Base-by-base conservation (phyloP, 192 early-diverging fungal genomes). In the Gamsiella multidivaricata region DNA sequence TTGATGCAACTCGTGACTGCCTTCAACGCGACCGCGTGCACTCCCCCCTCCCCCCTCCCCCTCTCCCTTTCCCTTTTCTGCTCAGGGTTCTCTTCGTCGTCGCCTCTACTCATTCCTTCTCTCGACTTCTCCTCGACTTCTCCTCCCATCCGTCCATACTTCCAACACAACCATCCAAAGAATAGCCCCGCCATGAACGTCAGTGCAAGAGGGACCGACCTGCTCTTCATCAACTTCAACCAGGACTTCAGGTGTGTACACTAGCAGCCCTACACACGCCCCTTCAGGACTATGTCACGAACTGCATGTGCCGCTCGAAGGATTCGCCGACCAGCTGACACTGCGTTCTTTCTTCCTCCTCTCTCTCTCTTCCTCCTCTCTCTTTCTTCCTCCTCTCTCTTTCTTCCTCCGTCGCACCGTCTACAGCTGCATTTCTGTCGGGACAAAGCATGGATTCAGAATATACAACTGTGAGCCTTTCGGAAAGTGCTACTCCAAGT, bases 381-480 rank as follows among this genome's bases (percentile, higher is more conserved):
- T 18, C 42, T 36, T 23, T 22, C 32, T n/a, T 20, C 10, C 20
- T 8, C 50, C 41, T 58, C 6, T 46, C 25, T 59, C 1, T 50
- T 33, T 1, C 31, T 52, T 17, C 18, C 60, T 22, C 6, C 39
- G 9, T 50, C 14, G 46, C 23, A 33, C 25, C 18, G 15, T 45
- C 33, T 56, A 25, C 56, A 92, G 91, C 66, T 98, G 97, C 82
- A 86, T 98, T 25, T 95, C 96, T 58, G 94, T 96, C 11, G 94
- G 95, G 3, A 90, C 91, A 15, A 83, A 87, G 41, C 74, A 88
- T 56, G 96, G 96, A 12, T 97, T 97, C 87, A 90, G 91, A 74
- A 97, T 99, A 71, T 99, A 95, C 88, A 99, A 96, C 82, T 94
- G 92, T 82, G 96, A 97, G 80, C 97, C 96, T 18, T 97, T 96